These are phyloP conservation scores for Wallacemonas sp. DNA, from an alignment of 208 protist species.

Conservation along the genomic window DNA sequence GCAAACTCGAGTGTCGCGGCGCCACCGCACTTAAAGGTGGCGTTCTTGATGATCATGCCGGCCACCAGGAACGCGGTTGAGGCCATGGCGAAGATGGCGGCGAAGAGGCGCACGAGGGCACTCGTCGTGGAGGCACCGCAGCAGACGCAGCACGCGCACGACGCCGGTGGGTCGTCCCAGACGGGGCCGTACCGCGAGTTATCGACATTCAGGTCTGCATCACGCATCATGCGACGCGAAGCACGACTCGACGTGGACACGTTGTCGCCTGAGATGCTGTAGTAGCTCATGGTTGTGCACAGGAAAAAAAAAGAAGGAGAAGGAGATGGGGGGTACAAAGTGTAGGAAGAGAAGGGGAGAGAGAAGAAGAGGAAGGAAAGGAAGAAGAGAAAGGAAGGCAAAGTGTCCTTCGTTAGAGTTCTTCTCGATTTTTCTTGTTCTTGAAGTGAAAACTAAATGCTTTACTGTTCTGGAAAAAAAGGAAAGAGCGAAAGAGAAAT, in stretches of 20 bases:
- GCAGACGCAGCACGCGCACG: slow-evolving; percentile 15
- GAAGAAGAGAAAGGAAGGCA: neutral
- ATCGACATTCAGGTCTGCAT: neutral
- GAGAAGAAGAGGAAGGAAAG: slow-evolving; percentile 11
- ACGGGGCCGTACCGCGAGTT: slow-evolving; percentile 9
- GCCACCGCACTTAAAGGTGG: neutral
- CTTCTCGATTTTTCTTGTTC: no score
- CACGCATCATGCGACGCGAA: neutral
- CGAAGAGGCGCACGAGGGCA: neutral
- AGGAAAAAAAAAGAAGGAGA: neutral
- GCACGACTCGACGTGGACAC: neutral
- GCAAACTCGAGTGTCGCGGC: neutral
- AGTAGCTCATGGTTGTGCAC: neutral
- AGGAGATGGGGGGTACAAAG: neutral
- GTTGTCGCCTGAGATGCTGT: neutral
- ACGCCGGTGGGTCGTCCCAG: slow-evolving; percentile 8
- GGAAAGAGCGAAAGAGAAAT: neutral
- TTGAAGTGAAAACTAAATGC: no score
- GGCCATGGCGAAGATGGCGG: slow-evolving; percentile 1
- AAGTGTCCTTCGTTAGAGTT: no score
- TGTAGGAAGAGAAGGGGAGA: neutral
- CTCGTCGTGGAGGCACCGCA: slow-evolving; percentile 12
- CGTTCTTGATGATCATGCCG: slow-evolving; percentile 6
- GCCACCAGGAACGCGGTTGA: neutral
- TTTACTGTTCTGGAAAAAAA: neutral